These are phyloP conservation scores for Helicocarpus griseus DNA, from an alignment of 2,329 filamentous ascomycete species.

Conservation along the genomic window DNA sequence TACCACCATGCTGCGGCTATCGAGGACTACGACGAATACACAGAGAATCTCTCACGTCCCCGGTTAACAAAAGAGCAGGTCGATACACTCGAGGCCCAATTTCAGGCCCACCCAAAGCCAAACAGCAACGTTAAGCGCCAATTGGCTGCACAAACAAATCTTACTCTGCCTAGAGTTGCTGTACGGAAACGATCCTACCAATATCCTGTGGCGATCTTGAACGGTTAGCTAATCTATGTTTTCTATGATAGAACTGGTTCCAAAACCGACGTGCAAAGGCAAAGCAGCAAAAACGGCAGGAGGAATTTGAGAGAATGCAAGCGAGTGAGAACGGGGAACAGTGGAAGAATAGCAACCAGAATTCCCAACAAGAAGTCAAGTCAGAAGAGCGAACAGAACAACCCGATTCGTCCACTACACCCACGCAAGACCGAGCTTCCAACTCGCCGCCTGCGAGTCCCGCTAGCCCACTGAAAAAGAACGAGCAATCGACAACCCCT, in stretches of 20 bases:
- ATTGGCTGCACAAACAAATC: conserved; percentile 39
- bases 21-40: conserved; percentile 37
- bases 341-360: conserved; percentile 23
- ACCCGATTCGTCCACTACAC: not conserved
- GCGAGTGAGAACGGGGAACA: conserved; percentile 17
- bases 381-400: conserved; percentile 8
- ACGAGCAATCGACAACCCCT: conserved; percentile 11
- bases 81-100: conserved; percentile 40
- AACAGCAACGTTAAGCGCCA: conserved; percentile 42
- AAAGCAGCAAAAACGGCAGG: conserved; percentile 41
- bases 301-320: conserved; percentile 40
- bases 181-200: conserved; percentile 25
- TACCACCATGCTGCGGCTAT: conserved; percentile 30
- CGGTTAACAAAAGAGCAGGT: conserved; percentile 44
- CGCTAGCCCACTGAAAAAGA: conserved; percentile 16
- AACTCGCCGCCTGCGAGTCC: conserved; percentile 2
- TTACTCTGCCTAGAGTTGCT: conserved; percentile 40
- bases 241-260: conserved; percentile 40
- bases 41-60: conserved; percentile 39
- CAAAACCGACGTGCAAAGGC: conserved; percentile 44
- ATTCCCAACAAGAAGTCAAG: conserved; percentile 16
- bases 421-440: not conserved
- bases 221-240: not conserved
- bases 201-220: not conserved
- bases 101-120: conserved; percentile 41